Base-by-base conservation (phyloP, 2,329 filamentous ascomycete genomes). In the Aaosphaeria arxii region DNA sequence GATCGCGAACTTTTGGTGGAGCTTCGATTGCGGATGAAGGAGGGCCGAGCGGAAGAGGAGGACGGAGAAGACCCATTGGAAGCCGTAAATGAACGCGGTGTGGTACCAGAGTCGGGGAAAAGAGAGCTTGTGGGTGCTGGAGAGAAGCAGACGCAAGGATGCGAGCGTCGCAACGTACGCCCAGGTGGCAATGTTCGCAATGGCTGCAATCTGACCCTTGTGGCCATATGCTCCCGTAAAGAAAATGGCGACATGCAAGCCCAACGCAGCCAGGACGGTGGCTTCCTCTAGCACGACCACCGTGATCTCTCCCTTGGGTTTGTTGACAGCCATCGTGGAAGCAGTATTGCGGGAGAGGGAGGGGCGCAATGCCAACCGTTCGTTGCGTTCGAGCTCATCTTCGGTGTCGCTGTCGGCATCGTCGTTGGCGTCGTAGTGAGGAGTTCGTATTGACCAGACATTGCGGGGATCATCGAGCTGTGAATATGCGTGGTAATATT, bases 101-200 rank as follows among this genome's bases (percentile, higher is more conserved):
- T 99, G 94, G 65, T 92, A 91, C 94, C 94, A 99, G 6, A 97
- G 75, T 49, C 81, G 79, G 6, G 87, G 86, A 11, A 94, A 70
- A 69, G 89, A 78, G 77, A 83, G 61, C 73, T 83, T 72, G 75
- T 83, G 70, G 40, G 74, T 71, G 46, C 73, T 77, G 70, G 86
- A 71, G 78, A 83, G 72, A 72, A 85, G 61, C 44, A 96, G 75
- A 32, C 94, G 85, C 40, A 91, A 73, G 17, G 84, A 81, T 11
- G 85, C 85, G 49, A 99, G 79, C 11, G 85, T 71, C 30, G 92
- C 76, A 36, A 91, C 82, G 66, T 97, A 99, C 45, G 82, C 71
- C 92, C 94, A 97, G 30, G 83, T 83, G 7, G 83, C 71, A 32
- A 96, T 75, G 43, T 85, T 86, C 3, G 84, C 81, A 43, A 87